These are phyloP conservation scores for Priceomyces melissophilus DNA, from an alignment of 805 yeast genomes.

Conservation along the genomic window DNA sequence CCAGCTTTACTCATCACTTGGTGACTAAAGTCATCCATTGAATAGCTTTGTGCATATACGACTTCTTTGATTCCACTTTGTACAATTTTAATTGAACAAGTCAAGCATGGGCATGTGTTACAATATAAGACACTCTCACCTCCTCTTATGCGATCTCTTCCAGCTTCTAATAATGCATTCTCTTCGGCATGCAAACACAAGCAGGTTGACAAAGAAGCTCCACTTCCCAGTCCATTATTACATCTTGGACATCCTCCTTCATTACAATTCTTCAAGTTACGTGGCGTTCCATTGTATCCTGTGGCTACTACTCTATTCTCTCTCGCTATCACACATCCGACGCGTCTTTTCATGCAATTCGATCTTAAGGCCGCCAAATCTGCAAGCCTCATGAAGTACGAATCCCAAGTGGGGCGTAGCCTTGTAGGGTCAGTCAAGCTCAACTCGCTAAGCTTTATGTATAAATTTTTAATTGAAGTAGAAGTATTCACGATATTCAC, in stretches of 20 bases:
- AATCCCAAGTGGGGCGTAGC: slow-evolving; percentile 92
- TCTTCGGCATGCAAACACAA: slow-evolving; percentile 96
- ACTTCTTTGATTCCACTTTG: slow-evolving; percentile 91
- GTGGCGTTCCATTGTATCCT: slow-evolving; percentile 97
- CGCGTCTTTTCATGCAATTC: slow-evolving; percentile 96
- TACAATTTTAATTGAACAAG: slow-evolving; percentile 92
- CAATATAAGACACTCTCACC: slow-evolving; percentile 75
- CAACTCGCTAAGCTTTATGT: slow-evolving; percentile 38
- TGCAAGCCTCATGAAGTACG: slow-evolving; percentile 91
- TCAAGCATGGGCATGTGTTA: slow-evolving; percentile 95
- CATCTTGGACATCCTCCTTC: slow-evolving; percentile 95
- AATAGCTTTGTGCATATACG: slow-evolving; percentile 86
- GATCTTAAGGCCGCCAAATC: slow-evolving; percentile 89
- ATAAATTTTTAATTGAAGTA: slow-evolving; percentile 30
- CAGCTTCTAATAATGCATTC: slow-evolving; percentile 91
- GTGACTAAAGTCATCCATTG: slow-evolving; percentile 82
- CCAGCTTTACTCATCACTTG: slow-evolving; percentile 72
- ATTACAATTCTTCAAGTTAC: slow-evolving; percentile 82
- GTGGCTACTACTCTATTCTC: slow-evolving; percentile 88
- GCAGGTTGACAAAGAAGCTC: slow-evolving; percentile 75
- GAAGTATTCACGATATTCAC: slow-evolving; percentile 40
- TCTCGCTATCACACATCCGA: slow-evolving; percentile 91
- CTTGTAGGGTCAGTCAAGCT: slow-evolving; percentile 40
- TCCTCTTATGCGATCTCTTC: slow-evolving; percentile 68
- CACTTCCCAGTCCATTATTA: slow-evolving; percentile 62